Base-by-base conservation (phyloP, 805 yeast species). In the Jamesozyma piceae region DNA sequence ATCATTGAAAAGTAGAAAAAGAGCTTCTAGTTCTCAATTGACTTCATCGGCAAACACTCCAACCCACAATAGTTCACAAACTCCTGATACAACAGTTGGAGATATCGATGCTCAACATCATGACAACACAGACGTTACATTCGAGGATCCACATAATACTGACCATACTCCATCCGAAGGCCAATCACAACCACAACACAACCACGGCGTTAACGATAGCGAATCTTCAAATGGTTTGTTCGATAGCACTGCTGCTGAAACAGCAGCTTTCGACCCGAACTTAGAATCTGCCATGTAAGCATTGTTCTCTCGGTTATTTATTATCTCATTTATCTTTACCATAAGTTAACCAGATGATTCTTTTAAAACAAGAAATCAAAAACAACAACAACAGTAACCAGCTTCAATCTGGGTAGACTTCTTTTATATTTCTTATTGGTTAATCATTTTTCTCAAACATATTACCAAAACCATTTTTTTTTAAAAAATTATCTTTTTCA, bases 1-100 rank as follows among this genome's bases (percentile, higher is more conserved):
- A 49, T 74, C 71, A 30, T 75, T 70, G 38, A 69, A 64, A 53
- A 62, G 64, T 47, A 63, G 60, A 33, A 57, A 66, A 48, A 56
- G 38, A 18, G 35, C 37, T 4, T 3, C 31, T 38, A 32, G 33
- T 27, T 27, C 41, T 15, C 26, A 27, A 11, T 14, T 20, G 3
- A 15, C 35, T n/a, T 5, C 32, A 9, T 19, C 39, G 9, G 26
- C 26, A 5, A 39, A 27, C 10, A 8, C 28, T 11, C 28, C 28
- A 24, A 24, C 6, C 11, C 28, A 24, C 28, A 24, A 11, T 8
- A 24, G 11, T 11, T 8, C 10, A 24, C 11, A 6, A 24, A 14
- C 43, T 5, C 37, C 43, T 5, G 24, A 17, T 8, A 24, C 24
- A 4, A 24, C 47, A 15, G 43, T 17, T 14, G 38, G 45, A 17